Evolutionary conservation across 495 filamentous ascomycete species (phyloP), one percentile per base, ranked within the genome.

Genomic region (Cercophora samala): DNA sequence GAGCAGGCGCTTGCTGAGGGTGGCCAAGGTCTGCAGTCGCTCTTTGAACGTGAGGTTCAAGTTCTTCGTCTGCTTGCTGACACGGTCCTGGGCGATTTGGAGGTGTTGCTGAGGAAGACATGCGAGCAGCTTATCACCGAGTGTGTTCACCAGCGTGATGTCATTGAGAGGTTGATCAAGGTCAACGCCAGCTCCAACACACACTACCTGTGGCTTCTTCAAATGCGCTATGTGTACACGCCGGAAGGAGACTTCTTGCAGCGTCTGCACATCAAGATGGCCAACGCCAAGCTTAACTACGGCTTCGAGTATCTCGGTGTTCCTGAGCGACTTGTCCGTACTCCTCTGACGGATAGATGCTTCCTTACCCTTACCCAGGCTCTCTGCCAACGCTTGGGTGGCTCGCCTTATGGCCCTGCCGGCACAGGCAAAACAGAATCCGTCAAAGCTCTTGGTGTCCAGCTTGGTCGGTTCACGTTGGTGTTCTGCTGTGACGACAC

Each of bases 391-490:
- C 86, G 93, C 73, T 86, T 99, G 53, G 95, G 95, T 78, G 95
- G 95, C 56, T 99, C 95, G 56, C 95, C 95, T 3, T 99, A 99
- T 73, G 95, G 95, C 26, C 95, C 95, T 52, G 95, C 95, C 53
- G 95, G 95, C 81, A 99, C 95, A n/a, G 95, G 95, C 75, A 99
- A 99, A 79, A 99, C 95, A 0, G 95, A 99, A 73, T 98, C 95
- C 0, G 95, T 99, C 72, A 99, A 99, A 79, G 95, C 95, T 26
- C 85, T 99, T 29, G 95, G 95, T 81, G 86, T 97, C 4, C 93
- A 99, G 75, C 89, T 99, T 61, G 95, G 95, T 74, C 89, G 95
- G 62, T 99, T 98, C 76, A 99, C 96, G 17, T 86, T 99, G 22
- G 95, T 99, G 19, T 98, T 99, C 81, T 97, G 93, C 76, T 99